Evolutionary conservation across 2,329 filamentous ascomycete species (phyloP), one percentile per base, ranked within the genome.

Genomic region (Knoxdaviesia proteae): DNA sequence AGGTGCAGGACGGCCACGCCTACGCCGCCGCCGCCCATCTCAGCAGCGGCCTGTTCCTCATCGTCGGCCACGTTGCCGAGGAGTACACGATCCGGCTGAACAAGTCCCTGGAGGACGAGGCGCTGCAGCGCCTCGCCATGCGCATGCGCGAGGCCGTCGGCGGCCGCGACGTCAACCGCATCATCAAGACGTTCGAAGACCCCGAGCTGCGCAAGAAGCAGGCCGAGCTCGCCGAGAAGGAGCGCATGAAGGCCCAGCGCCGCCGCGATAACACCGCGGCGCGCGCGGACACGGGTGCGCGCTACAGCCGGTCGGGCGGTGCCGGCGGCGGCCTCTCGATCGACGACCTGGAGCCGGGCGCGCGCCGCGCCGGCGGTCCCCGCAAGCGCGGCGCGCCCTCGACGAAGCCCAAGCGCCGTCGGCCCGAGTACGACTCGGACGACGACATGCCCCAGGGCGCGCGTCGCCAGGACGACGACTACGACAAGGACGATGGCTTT

Each of bases 401-500:
- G 8, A 57, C 61, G 32, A 69, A 69, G 48, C 58, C 62, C 39
- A 73, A 71, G 59, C 64, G 67, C 51, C 64, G 66, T 33, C 64
- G 67, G 36, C 63, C 67, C 46, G 80, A 82, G 50, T 81, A 84
- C 47, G 80, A 87, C 51, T 83, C 83, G 6, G 82, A 86, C 51
- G 80, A 84, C 49, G 80, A 82, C 46, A 64, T 77, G 34, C 72
- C 74, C 10, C 68, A 70, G 35, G 71, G 74, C 33, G 64, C 63
- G 39, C 68, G 68, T 33, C 70, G 72, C 42, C 69, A 78, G 46
- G 79, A 87, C 49, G 79, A 84, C 49, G 75, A 80, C 50, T 88
- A 88, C 54, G 81, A 87, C 47, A 69, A 79, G 54, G 80, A 80
- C 34, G 82, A 88, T 52, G 82, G 79, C 45, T 88, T 88, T 54